Conservation (phyloP, 108 stramenopile species). For the Fragilariopsis cylindrus region DNA sequence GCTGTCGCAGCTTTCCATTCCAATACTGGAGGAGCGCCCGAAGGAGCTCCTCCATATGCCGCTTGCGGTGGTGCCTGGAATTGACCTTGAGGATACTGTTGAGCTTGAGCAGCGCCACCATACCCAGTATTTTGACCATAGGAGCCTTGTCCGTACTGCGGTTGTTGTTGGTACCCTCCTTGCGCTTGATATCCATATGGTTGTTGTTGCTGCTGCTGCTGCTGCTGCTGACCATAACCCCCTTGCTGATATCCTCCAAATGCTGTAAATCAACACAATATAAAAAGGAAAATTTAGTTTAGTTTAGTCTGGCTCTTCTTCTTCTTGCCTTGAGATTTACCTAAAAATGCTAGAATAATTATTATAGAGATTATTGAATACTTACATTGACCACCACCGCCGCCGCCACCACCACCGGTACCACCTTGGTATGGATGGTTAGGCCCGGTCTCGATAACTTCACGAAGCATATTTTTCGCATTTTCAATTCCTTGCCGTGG, state of each 20-base stretch:
- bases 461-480: conserved; percentile 84
- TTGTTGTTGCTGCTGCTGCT: conserved; percentile 44
- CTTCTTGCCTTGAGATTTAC: not conserved
- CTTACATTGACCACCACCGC: not conserved
- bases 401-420: conserved; percentile 36
- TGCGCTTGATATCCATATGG: conserved; percentile 19
- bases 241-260: conserved; percentile 35
- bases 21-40: conserved; percentile 39
- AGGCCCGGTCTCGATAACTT: conserved; percentile 87
- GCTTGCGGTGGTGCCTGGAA: conserved; percentile 12
- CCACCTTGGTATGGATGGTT: conserved; percentile 87
- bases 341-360: not conserved
- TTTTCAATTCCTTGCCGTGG: conserved; percentile 66
- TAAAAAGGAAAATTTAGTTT: conserved; percentile 3
- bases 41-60: conserved; percentile 47
- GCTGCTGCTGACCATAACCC: conserved; percentile 36
- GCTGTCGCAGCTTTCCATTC: conserved; percentile 60
- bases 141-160: conserved; percentile 21
- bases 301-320: too few relatives aligned
- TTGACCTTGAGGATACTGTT: not conserved
- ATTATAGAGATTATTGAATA: not conserved
- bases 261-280: conserved; percentile 8
- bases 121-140: conserved; percentile 41
- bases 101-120: not conserved
- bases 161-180: conserved; percentile 41